Base-by-base conservation (phyloP, 352 stramenopile species). In the Pythium phragmiticola region DNA sequence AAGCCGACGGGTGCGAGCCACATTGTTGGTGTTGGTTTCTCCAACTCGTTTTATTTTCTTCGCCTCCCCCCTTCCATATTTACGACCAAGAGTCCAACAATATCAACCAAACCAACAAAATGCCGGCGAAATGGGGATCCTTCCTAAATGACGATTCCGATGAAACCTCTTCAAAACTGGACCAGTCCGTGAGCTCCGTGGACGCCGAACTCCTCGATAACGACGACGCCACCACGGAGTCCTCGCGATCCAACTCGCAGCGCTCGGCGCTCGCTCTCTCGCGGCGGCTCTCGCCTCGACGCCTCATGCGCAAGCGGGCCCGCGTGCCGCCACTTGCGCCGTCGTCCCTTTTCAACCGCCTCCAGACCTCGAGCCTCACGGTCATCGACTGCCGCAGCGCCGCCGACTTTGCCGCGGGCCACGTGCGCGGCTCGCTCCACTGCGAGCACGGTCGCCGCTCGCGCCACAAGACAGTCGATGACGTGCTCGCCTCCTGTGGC, bases 311-410 rank as follows among this genome's bases (percentile, higher is more conserved):
- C 57, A 65, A 70, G 64, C 64, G 64, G 23, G 36, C 58, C n/a
- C 64, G 71, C 36, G 79, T 92, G 37, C 83, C 80, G 16, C 68
- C 79, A 37, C 76, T 92, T 57, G 88, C 83, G 8, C 67, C 70
- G 56, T 84, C 72, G 62, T 77, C 83, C 64, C 77, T 92, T n/a
- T 92, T 81, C 67, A 92, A 92, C 47, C 68, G 74, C 5, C 65
- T 92, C 34, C 83, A 92, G 77, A 92, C 80, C 17, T 72, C 75
- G 14, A 77, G 78, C 26, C 72, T 89, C 26, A 78, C 89, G 48
- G 63, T 92, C 47, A 53, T 92, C 34, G 83, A 92, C 66, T 92
- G 83, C 60, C 83, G 83, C 45, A 77, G 76, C 47, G 65, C 58
- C 26, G 60, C 66, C 17, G 78, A 88, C 30, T 92, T 84, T 56